Conservation (phyloP, 345 rosid species). For the Rhizophora apiculata region DNA sequence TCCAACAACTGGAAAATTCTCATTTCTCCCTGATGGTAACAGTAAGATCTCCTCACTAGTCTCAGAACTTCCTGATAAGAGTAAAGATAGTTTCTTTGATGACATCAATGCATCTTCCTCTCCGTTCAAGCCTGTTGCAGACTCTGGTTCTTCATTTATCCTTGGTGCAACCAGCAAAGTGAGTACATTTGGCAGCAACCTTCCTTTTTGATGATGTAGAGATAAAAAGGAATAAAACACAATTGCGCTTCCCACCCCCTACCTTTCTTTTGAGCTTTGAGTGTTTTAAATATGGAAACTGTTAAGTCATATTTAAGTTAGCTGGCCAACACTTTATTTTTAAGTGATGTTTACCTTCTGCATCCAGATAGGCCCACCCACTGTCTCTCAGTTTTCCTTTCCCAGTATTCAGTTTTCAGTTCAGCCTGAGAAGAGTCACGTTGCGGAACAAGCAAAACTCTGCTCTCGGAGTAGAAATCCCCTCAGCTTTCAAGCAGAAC, state of each 20-base stretch:
- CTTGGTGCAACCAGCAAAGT: conserved; percentile 45
- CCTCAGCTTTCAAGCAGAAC: conserved; percentile 38
- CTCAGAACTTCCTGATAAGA: conserved; percentile 42
- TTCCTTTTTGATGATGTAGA: neutral
- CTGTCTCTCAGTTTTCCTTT: conserved; percentile 44
- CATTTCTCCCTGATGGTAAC: conserved; percentile 47
- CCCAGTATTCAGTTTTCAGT: conserved; percentile 43
- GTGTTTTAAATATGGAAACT: conserved; percentile 1
- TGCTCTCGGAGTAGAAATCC: conserved; percentile 38
- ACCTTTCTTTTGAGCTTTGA: neutral
- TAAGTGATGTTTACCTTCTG: conserved; percentile 8
- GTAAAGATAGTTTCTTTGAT: conserved; percentile 55
- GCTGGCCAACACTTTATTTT: neutral
- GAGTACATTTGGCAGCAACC: conserved; percentile 17
- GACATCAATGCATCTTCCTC: conserved; percentile 57
- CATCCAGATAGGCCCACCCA: conserved; percentile 23
- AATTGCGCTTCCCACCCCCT: neutral
- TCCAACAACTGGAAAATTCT: conserved; percentile 33
- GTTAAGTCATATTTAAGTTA: neutral
- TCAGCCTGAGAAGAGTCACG: conserved; percentile 42
- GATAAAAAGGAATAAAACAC: neutral
- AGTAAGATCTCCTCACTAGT: conserved; percentile 29
- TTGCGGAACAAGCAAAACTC: conserved; percentile 33
- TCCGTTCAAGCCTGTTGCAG: conserved; percentile 66
- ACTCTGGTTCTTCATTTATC: conserved; percentile 47